Conservation (phyloP, 139 green algal genomes). For the Nannochloris sp. region DNA sequence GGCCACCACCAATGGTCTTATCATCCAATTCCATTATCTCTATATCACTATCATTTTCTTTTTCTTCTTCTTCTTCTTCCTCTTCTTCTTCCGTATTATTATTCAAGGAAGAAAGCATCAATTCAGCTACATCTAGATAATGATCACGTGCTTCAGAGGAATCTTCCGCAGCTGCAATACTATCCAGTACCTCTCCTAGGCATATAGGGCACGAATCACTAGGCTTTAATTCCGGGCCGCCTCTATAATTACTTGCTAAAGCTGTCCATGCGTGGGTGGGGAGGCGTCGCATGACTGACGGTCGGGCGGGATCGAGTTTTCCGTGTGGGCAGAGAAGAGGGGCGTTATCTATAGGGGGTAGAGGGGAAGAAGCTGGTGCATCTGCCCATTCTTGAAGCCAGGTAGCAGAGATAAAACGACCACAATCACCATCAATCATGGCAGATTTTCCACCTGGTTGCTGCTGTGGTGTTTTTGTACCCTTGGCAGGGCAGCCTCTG, state of each 20-base stretch:
- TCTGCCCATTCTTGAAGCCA: slow-evolving; percentile 44
- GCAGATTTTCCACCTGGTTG: not conserved
- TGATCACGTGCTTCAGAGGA: not conserved
- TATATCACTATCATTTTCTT: not conserved
- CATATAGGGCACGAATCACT: slow-evolving; percentile 31
- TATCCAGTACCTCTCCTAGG: slow-evolving; percentile 23
- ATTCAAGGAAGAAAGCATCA: not conserved
- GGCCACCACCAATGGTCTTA: too few species aligned
- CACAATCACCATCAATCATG: slow-evolving; percentile 1
- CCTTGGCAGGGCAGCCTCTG: slow-evolving; percentile 8
- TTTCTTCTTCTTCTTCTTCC: not conserved
- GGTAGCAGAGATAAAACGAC: slow-evolving; percentile 23
- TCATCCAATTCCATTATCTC: too few species aligned
- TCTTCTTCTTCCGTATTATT: not conserved
- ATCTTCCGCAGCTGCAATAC: slow-evolving; percentile 9
- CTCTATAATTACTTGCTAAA: slow-evolving; percentile 12
- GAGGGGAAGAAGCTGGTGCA: not conserved
- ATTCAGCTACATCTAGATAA: slow-evolving; percentile 12
- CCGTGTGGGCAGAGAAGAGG: slow-evolving; percentile 47
- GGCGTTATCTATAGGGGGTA: slow-evolving; percentile 37
- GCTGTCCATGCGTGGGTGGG: slow-evolving; percentile 14
- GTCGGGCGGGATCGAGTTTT: slow-evolving; percentile 40
- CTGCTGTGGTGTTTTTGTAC: too few species aligned
- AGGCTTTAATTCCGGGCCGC: slow-evolving; percentile 22
- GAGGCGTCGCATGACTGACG: slow-evolving; percentile 23